These are phyloP conservation scores for Colletotrichum gigasporum DNA, from an alignment of 2,329 filamentous ascomycete species.

Conservation along the genomic window DNA sequence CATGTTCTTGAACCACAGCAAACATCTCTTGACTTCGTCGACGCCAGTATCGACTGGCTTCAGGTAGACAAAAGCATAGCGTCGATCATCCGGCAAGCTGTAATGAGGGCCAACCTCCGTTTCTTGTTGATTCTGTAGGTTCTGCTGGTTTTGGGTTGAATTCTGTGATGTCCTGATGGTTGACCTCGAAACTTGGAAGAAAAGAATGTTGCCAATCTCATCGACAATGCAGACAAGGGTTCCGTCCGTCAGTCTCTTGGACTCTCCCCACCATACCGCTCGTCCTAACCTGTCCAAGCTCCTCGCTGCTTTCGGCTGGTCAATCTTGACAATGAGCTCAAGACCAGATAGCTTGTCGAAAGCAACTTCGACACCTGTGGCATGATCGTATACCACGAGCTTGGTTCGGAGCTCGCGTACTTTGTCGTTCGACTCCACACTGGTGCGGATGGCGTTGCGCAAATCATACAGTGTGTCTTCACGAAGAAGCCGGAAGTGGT, in stretches of 20 bases:
- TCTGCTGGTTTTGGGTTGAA: slow-evolving; percentile 2
- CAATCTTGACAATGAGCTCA: slow-evolving; percentile 54
- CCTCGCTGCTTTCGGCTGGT: slow-evolving; percentile 49
- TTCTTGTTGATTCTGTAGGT: too few relatives aligned
- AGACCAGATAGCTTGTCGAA: slow-evolving; percentile 53
- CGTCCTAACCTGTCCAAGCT: slow-evolving; percentile 41
- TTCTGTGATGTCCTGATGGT: slow-evolving; percentile 34
- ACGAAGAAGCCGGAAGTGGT: slow-evolving; percentile 64
- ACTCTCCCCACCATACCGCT: slow-evolving; percentile 59
- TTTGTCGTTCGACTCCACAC: slow-evolving; percentile 34
- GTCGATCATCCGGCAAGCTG: slow-evolving; percentile 44
- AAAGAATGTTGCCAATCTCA: slow-evolving; percentile 47
- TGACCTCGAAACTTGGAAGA: slow-evolving; percentile 50
- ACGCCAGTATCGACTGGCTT: slow-evolving; percentile 37
- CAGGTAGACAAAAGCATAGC: slow-evolving; percentile 42
- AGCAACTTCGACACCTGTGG: slow-evolving; percentile 37
- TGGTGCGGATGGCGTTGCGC: slow-evolving; percentile 50
- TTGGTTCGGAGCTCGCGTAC: slow-evolving; percentile 41
- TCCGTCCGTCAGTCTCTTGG: slow-evolving; percentile 58
- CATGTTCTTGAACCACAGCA: slow-evolving; percentile 41
- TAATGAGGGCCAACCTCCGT: neutral
- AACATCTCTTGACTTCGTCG: slow-evolving; percentile 35
- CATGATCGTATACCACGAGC: slow-evolving; percentile 1
- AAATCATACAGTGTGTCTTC: slow-evolving; percentile 65
- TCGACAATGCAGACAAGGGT: slow-evolving; percentile 60